A percentile compares a stretch with the other conserved stretches of the same genome.
phyloP scores from a whole-genome alignment of 805 yeast genomes.

The Candida alai region DNA sequence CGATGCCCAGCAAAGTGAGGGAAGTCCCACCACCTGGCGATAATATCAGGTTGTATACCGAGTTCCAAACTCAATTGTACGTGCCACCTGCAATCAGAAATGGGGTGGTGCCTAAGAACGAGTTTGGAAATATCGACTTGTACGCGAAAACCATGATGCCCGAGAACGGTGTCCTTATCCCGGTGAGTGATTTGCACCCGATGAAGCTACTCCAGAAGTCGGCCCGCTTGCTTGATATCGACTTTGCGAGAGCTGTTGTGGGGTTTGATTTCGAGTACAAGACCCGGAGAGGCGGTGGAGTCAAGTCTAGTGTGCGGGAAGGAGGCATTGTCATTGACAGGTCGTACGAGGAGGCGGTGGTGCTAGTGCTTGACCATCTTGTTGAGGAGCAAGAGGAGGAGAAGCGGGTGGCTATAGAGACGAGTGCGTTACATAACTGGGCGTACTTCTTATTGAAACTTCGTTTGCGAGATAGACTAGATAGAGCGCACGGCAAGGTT shows the following conservation, averaged over 20 bases:
- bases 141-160: slow-evolving; percentile 83
- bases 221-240: slow-evolving; percentile 65
- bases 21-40: slow-evolving; percentile 45
- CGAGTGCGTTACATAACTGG: slow-evolving; percentile 53
- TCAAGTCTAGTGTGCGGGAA: slow-evolving; percentile 44
- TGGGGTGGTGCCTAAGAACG: slow-evolving; percentile 71
- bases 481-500: slow-evolving; percentile 46
- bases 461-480: slow-evolving; percentile 44
- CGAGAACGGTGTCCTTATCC: slow-evolving; percentile 61
- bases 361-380: slow-evolving; percentile 45
- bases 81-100: slow-evolving; percentile 61
- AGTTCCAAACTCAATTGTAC: slow-evolving; percentile 70
- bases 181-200: slow-evolving; percentile 17
- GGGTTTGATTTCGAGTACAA: slow-evolving; percentile 70
- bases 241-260: slow-evolving; percentile 82
- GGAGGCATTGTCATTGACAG: slow-evolving; percentile 74
- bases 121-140: slow-evolving; percentile 80
- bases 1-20: slow-evolving; percentile 54
- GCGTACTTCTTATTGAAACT: slow-evolving; percentile 48
- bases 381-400: slow-evolving; percentile 48
- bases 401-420: slow-evolving; percentile 39
- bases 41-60: slow-evolving; percentile 62
- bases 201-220: slow-evolving; percentile 61
- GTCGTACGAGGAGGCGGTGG: slow-evolving; percentile 59
- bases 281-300: slow-evolving; percentile 23